Conservation (phyloP, 768 basidiomycete genomes). For the Mycena haematopus region DNA sequence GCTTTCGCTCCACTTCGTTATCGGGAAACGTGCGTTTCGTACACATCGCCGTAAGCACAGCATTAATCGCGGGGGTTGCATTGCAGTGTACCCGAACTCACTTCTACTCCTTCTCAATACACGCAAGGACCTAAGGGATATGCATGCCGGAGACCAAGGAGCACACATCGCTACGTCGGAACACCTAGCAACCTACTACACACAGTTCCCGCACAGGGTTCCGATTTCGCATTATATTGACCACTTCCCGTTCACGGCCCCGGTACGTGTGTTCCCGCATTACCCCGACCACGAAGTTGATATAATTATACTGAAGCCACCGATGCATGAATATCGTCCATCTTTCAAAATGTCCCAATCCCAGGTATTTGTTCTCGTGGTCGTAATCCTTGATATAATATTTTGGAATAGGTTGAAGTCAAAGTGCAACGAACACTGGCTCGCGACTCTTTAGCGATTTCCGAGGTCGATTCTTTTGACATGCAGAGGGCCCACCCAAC, state of each 20-base stretch:
- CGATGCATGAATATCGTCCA: slow-evolving; percentile 2
- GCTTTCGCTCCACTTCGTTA: slow-evolving; percentile 55
- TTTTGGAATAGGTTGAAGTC: slow-evolving; percentile 6
- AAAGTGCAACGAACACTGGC: slow-evolving; percentile 8
- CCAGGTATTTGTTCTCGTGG: background rate
- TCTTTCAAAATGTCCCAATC: slow-evolving; percentile 15
- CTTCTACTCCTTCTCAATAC: slow-evolving; percentile 42
- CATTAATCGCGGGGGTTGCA: background rate
- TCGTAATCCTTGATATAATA: background rate
- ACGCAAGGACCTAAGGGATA: slow-evolving; percentile 36
- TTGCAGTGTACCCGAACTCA: slow-evolving; percentile 45
- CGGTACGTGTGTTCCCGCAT: background rate
- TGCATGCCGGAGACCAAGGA: slow-evolving; percentile 27
- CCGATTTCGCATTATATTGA: background rate
- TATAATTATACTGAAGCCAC: background rate
- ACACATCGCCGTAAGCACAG: background rate
- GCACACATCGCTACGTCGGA: background rate
- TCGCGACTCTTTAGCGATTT: slow-evolving; percentile 6
- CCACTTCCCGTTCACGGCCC: background rate
- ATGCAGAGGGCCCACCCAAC: background rate
- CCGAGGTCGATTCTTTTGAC: background rate
- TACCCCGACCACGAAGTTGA: background rate
- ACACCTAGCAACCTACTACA: slow-evolving; percentile 15
- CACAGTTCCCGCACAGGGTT: slow-evolving; percentile 19
- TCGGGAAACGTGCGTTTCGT: slow-evolving; percentile 47